Evolutionary conservation across 768 basidiomycete species (phyloP).

Genomic region (Lentinus brumalis): DNA sequence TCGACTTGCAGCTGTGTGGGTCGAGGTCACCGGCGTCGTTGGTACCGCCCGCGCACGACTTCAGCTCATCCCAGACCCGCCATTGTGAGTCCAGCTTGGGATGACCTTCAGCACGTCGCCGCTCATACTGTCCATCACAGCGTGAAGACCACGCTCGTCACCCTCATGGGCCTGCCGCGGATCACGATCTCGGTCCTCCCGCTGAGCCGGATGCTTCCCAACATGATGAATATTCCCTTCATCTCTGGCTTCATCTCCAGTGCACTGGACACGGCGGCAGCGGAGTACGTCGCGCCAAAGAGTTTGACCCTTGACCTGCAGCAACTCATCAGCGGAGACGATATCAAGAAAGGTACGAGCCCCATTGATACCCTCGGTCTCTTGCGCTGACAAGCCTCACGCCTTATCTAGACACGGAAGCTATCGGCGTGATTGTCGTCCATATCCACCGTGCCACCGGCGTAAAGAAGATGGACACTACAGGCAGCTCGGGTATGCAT

Average conservation of each 20-base stretch:
- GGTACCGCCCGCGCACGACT: slow-evolving; percentile 65
- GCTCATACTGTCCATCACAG: slow-evolving; percentile 21
- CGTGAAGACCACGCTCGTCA: slow-evolving; percentile 51
- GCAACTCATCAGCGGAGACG: slow-evolving; percentile 58
- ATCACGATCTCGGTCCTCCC: slow-evolving; percentile 68
- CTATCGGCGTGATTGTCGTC: slow-evolving; percentile 65
- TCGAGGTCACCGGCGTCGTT: slow-evolving; percentile 67
- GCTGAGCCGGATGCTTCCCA: slow-evolving; percentile 61
- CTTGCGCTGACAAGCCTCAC: background rate
- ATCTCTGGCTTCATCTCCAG: slow-evolving; percentile 69
- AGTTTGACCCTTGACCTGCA: slow-evolving; percentile 72
- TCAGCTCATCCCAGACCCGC: slow-evolving; percentile 74
- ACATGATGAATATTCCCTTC: slow-evolving; percentile 78
- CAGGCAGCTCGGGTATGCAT: slow-evolving; percentile 36
- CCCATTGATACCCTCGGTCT: too few relatives aligned
- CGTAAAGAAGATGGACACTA: slow-evolving; percentile 44
- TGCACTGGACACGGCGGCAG: slow-evolving; percentile 62
- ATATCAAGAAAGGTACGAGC: slow-evolving; percentile 46
- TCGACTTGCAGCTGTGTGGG: slow-evolving; percentile 61
- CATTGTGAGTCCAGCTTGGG: slow-evolving; percentile 41
- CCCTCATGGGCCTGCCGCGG: slow-evolving; percentile 71
- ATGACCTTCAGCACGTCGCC: background rate
- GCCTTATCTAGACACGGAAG: slow-evolving; percentile 42
- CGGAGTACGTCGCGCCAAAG: slow-evolving; percentile 69
- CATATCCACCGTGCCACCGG: slow-evolving; percentile 63